Evolutionary conservation across 371 early-diverging fungal genomes (phyloP), one percentile per base, ranked within the genome.

Genomic region (Saksenaea vasiformis): DNA sequence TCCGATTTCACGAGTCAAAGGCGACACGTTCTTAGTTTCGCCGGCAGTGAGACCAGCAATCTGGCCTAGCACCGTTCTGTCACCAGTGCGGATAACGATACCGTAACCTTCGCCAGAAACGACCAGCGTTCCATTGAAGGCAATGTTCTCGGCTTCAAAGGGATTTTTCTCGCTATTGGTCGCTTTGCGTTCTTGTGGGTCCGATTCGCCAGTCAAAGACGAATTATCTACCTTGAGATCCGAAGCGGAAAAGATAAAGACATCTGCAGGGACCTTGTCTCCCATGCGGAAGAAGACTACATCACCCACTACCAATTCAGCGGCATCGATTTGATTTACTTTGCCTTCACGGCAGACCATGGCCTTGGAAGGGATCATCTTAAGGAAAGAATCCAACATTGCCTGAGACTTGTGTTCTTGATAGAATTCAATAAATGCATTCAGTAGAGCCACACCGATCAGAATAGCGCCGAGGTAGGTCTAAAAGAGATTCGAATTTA

Each of bases 171-270:
- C 76, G 0, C 77, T 79, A 68, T 90, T 91, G 19, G 54, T 61
- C 0, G 77, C 61, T 2, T 51, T 68, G 43, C 96, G 90, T 71
- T 89, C 88, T 73, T 95, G 97, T 13, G 97, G 95, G 51, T 96
- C 98, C 0, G 95, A 83, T 75, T 98, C 97, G 60, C 98, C 98
- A 2, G 97, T 98, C 44, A 98, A 73, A n/a, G 94, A 93, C 9
- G 97, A 96, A 84, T 96, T 96, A 82, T 98, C 97, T 38, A 97
- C 95, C 75, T 97, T 95, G 64, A 97, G 77, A 24, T 98, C 96
- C 17, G 84, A 84, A 44, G 85, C 76, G 53, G 82, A 65, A 65
- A 91, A 91, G 26, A 98, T 58, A 56, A 76, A 72, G 51, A 94
- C 69, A 84, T 98, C 98, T 3, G 98, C 98, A 2, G 97, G 96